These are phyloP conservation scores for Verbena officinalis DNA, from an alignment of 257 asterid species.

Conservation along the genomic window DNA sequence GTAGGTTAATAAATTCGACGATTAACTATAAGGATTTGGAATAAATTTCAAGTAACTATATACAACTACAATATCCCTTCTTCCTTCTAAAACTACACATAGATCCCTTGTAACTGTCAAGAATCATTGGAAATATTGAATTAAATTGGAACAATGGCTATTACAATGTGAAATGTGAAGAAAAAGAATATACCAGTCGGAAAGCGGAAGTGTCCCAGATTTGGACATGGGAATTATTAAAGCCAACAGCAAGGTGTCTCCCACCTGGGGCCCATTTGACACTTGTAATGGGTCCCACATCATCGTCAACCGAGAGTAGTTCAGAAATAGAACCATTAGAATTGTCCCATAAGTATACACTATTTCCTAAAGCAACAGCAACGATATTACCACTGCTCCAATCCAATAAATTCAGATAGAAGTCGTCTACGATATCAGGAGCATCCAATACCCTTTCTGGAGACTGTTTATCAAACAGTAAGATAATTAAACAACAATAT, in stretches of 20 bases:
- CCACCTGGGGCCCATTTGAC: constrained; percentile 54
- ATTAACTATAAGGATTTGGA: too few species aligned
- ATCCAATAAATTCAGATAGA: constrained; percentile 50
- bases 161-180: not conserved
- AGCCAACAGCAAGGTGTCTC: constrained; percentile 46
- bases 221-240: constrained; percentile 45
- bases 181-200: constrained; percentile 18
- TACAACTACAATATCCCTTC: too few species aligned
- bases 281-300: constrained; percentile 46
- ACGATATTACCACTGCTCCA: constrained; percentile 46
- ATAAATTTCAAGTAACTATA: too few species aligned
- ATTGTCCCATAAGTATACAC: constrained; percentile 47
- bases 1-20: too few species aligned
- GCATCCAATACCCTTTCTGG: constrained; percentile 48
- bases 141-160: too few species aligned
- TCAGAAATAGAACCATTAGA: constrained; percentile 36
- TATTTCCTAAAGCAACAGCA: constrained; percentile 47
- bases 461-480: constrained; percentile 28
- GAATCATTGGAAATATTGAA: too few species aligned
- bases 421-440: constrained; percentile 46
- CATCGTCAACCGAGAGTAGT: constrained; percentile 34
- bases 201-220: constrained; percentile 35
- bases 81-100: too few species aligned
- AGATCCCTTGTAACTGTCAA: too few species aligned
- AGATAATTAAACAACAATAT: not conserved